Percentiles rank a stretch among this genome's conserved stretches.
Evolutionary conservation across 2,329 filamentous ascomycete species (phyloP).

Genomic region (Xylariaceae sp.): DNA sequence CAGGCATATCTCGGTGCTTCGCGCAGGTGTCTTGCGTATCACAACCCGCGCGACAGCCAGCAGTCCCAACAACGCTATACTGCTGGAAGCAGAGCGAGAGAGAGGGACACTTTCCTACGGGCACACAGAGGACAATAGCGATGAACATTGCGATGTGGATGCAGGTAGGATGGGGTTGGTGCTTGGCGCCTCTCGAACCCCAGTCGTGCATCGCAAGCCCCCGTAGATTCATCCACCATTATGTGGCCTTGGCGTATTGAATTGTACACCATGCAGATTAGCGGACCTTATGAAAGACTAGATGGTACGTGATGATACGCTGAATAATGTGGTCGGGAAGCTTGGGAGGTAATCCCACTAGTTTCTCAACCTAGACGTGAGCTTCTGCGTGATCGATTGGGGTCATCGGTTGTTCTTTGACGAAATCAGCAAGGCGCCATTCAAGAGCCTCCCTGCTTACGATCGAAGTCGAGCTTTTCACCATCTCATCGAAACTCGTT

Average conservation of each 20-base stretch:
- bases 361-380: slow-evolving; percentile 15
- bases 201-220: slow-evolving; percentile 30
- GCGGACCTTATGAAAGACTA: slow-evolving; percentile 24
- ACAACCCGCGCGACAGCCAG: background rate
- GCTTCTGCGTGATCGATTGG: slow-evolving; percentile 7
- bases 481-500: slow-evolving; percentile 2
- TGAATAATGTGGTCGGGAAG: slow-evolving; percentile 19
- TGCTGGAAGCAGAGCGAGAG: slow-evolving; percentile 3
- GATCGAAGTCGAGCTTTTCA: background rate
- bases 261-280: slow-evolving; percentile 21
- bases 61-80: background rate
- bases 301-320: slow-evolving; percentile 32
- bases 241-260: slow-evolving; percentile 30
- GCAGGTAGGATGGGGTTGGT: slow-evolving; percentile 30
- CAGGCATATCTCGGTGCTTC: slow-evolving; percentile 4
- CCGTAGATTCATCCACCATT: slow-evolving; percentile 29
- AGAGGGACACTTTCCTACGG: background rate
- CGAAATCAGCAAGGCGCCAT: background rate
- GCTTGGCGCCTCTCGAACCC: slow-evolving; percentile 36
- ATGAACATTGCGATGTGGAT: slow-evolving; percentile 28
- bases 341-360: slow-evolving; percentile 8
- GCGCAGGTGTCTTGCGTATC: background rate
- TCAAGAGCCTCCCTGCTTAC: background rate
- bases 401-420: slow-evolving; percentile 2
- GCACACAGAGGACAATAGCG: background rate